These are phyloP conservation scores for Aethionema arabicum DNA, from an alignment of 345 rosid genomes.

Conservation along the genomic window DNA sequence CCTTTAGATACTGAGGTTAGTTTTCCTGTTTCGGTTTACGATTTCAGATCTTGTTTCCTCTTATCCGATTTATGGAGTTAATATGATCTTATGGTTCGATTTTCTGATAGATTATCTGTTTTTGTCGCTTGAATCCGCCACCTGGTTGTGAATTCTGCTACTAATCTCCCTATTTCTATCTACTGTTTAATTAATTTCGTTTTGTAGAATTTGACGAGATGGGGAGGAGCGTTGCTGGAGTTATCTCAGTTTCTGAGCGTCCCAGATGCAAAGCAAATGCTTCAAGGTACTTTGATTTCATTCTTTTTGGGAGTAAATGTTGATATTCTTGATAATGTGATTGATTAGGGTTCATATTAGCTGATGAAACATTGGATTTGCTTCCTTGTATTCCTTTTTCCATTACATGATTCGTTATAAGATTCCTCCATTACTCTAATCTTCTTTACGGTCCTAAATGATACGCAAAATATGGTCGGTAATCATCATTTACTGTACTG, in stretches of 20 bases:
- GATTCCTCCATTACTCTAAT: no score
- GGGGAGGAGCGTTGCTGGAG: constrained; percentile 88
- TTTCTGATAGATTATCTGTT: background rate
- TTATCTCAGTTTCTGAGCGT: constrained; percentile 76
- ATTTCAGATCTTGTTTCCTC: constrained; percentile 10
- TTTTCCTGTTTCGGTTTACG: background rate
- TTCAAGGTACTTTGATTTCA: constrained; percentile 50
- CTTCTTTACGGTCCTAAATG: no score
- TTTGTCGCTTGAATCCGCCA: background rate
- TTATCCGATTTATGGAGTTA: background rate
- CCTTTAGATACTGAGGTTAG: constrained; percentile 82
- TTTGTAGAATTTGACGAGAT: constrained; percentile 70
- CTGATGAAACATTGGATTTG: background rate
- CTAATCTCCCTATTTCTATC: background rate
- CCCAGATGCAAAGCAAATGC: constrained; percentile 67
- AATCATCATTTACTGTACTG: background rate
- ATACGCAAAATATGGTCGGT: background rate
- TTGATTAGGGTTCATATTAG: background rate
- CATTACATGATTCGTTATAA: no score
- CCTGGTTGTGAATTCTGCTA: constrained; percentile 1
- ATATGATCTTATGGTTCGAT: constrained; percentile 1
- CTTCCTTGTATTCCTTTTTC: background rate
- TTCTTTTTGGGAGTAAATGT: background rate
- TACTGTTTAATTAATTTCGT: background rate
- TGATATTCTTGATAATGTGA: background rate